Conservation (phyloP, 495 filamentous ascomycete genomes). For the Xylaria grammica region DNA sequence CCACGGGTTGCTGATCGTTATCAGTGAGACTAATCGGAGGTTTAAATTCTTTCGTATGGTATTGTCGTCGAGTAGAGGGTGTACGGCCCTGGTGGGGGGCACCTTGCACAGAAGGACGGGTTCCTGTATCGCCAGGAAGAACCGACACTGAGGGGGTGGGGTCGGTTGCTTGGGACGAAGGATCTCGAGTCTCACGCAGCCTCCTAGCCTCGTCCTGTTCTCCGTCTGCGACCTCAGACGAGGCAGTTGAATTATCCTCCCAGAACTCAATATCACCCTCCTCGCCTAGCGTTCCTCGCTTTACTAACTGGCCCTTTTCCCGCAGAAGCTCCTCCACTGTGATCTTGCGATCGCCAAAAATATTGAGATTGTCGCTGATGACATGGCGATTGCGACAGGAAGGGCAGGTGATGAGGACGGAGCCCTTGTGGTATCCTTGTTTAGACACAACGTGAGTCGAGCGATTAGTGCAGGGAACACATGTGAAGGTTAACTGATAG, state of each 20-base stretch:
- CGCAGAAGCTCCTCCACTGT: conserved; percentile 76
- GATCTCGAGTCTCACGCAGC: conserved; percentile 23
- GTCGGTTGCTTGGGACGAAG: conserved; percentile 24
- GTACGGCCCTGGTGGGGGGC: conserved; percentile 9
- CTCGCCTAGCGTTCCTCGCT: conserved; percentile 60
- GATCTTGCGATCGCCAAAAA: conserved; percentile 69
- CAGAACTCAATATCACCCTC: conserved; percentile 70
- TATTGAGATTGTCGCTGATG: conserved; percentile 86
- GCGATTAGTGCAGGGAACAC: conserved; percentile 78
- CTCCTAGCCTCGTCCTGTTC: conserved; percentile 22
- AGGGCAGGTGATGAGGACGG: conserved; percentile 86
- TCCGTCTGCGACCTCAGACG: not conserved
- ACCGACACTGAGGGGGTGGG: conserved; percentile 15
- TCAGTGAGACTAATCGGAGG: not conserved
- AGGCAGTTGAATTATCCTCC: conserved; percentile 2
- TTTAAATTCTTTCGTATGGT: not conserved
- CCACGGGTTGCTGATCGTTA: not conserved
- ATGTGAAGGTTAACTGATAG: conserved; percentile 90
- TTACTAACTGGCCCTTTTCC: conserved; percentile 68
- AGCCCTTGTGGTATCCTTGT: conserved; percentile 90
- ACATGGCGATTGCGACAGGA: conserved; percentile 83
- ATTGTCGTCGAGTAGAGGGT: conserved; percentile 34
- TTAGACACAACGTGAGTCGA: conserved; percentile 82
- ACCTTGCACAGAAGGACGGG: conserved; percentile 27
- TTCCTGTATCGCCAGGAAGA: conserved; percentile 13